Evolutionary conservation across 116 monocot species (phyloP).

Genomic region (Dioscorea cayenensis): DNA sequence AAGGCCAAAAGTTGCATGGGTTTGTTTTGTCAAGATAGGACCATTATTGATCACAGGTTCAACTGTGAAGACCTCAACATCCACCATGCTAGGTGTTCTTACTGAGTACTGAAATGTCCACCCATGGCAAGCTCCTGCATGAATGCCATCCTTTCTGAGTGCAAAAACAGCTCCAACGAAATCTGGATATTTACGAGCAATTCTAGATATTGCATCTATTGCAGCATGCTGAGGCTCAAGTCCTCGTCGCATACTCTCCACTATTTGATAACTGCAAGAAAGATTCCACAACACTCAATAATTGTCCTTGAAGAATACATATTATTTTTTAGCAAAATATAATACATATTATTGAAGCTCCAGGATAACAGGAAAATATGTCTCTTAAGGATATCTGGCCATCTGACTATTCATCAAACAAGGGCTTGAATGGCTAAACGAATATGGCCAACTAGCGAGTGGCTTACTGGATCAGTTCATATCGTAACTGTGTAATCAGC

Average conservation of each 20-base stretch:
- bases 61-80: constrained; percentile 74
- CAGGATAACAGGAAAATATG: too few relatives aligned
- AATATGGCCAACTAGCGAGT: too few relatives aligned
- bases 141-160: constrained; percentile 51
- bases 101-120: constrained; percentile 95
- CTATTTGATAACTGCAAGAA: constrained; percentile 75
- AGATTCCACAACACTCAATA: background rate
- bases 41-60: constrained; percentile 9
- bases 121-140: constrained; percentile 86
- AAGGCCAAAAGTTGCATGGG: too few relatives aligned
- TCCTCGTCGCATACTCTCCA: constrained; percentile 90
- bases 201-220: constrained; percentile 57
- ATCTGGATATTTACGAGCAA: constrained; percentile 65
- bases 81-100: constrained; percentile 44
- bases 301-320: background rate
- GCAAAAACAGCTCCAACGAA: constrained; percentile 87
- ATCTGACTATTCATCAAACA: too few relatives aligned
- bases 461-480: too few relatives aligned
- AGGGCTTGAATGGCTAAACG: too few relatives aligned
- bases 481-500: too few relatives aligned
- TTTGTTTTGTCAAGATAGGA: too few relatives aligned
- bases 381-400: too few relatives aligned
- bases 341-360: background rate
- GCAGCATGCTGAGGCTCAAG: constrained; percentile 70
- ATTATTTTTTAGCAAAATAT: background rate